These are phyloP conservation scores for Pleurotus djamor DNA, from an alignment of 768 basidiomycete genomes.

Conservation along the genomic window DNA sequence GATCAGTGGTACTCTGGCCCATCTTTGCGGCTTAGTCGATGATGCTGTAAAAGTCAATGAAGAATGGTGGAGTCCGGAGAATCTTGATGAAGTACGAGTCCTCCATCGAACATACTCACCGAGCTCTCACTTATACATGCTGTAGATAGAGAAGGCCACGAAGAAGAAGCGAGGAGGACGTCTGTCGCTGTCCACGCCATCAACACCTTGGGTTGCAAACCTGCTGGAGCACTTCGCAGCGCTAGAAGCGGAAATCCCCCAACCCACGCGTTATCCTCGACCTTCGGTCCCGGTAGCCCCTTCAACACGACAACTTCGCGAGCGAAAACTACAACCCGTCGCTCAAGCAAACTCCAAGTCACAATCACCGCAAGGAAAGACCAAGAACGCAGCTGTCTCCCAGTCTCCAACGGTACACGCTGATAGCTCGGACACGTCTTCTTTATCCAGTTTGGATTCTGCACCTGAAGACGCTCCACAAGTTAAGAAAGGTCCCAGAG, in stretches of 20 bases:
- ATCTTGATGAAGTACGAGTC: conserved; percentile 50
- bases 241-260: conserved; percentile 30
- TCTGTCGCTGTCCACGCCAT: conserved; percentile 29
- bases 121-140: not conserved
- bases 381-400: conserved; percentile 47
- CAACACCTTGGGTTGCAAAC: conserved; percentile 59
- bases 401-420: conserved; percentile 12
- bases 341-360: conserved; percentile 11
- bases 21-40: conserved; percentile 66
- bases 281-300: conserved; percentile 22
- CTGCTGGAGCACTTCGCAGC: conserved; percentile 46
- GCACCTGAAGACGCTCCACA: not conserved
- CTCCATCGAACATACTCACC: not conserved
- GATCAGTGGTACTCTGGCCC: conserved; percentile 80
- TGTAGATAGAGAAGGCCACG: conserved; percentile 62
- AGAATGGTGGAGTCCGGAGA: conserved; percentile 65
- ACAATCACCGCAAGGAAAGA: not conserved
- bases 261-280: conserved; percentile 17
- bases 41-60: conserved; percentile 35
- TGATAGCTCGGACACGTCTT: not conserved
- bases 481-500: conserved; percentile 26
- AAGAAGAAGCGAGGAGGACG: conserved; percentile 61
- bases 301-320: conserved; percentile 48
- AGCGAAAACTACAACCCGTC: conserved; percentile 30
- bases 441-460: not conserved